A percentile compares a stretch with the other conserved stretches of the same genome.
Conservation (phyloP, 1,139 yeast genomes). For the Yamadazyma sp. region DNA sequence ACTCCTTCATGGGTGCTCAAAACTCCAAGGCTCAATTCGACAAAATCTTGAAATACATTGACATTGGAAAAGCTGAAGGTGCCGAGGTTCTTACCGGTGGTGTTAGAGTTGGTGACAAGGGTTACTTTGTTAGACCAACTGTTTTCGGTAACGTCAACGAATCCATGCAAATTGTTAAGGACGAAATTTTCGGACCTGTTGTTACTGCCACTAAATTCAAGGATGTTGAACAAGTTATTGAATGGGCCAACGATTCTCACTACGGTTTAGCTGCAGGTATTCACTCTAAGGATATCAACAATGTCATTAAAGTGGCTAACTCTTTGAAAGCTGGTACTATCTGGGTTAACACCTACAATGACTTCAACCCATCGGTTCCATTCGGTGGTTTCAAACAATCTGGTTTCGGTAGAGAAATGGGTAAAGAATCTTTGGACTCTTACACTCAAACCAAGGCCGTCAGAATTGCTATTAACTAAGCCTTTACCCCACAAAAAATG, state of each 20-base stretch:
- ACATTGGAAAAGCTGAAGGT: conserved; percentile 73
- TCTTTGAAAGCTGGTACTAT: conserved; percentile 77
- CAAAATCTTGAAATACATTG: conserved; percentile 72
- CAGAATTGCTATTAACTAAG: conserved; percentile 38
- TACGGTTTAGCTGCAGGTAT: conserved; percentile 87
- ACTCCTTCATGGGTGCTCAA: conserved; percentile 82
- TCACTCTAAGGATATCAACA: conserved; percentile 69
- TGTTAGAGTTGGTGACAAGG: conserved; percentile 62
- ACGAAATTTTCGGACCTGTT: conserved; percentile 89
- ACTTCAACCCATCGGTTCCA: conserved; percentile 77
- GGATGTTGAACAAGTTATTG: conserved; percentile 68
- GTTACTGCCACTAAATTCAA: conserved; percentile 72
- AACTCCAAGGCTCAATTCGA: conserved; percentile 73
- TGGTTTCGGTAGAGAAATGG: conserved; percentile 93
- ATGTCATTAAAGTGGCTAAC: conserved; percentile 64
- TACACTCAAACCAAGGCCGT: conserved; percentile 83
- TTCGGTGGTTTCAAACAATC: conserved; percentile 87
- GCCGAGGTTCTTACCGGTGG: conserved; percentile 80
- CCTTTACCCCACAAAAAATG: neutral
- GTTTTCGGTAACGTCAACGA: conserved; percentile 70
- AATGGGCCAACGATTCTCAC: conserved; percentile 67
- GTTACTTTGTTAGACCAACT: conserved; percentile 79
- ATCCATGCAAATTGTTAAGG: conserved; percentile 67
- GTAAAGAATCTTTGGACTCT: conserved; percentile 78
- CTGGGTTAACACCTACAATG: conserved; percentile 85